phyloP scores from a whole-genome alignment of 176 grass and related monocot species.

The Typha latifolia region DNA sequence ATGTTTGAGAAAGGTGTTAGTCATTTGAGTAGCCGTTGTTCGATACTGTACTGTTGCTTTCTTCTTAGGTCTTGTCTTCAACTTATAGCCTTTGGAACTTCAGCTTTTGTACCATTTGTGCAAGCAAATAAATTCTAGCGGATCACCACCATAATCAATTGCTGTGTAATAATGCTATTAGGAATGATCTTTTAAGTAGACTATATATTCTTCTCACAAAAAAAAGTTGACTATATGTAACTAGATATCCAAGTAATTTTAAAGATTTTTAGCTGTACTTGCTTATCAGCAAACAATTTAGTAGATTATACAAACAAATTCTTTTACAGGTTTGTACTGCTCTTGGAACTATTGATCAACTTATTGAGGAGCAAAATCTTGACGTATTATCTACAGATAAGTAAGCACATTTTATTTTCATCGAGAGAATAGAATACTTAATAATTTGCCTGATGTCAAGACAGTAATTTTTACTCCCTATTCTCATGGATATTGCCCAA shows the following conservation, averaged over 20 bases:
- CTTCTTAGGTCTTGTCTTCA: too few relatives aligned
- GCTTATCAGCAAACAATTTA: neutral
- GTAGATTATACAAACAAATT: neutral
- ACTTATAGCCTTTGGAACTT: too few relatives aligned
- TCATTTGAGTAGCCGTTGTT: too few relatives aligned
- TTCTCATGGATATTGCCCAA: neutral
- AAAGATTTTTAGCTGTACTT: neutral
- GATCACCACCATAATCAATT: too few relatives aligned
- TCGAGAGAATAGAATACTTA: too few relatives aligned
- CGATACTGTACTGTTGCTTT: too few relatives aligned
- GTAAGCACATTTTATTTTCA: conserved; percentile 21
- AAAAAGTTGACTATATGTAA: too few relatives aligned
- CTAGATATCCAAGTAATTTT: too few relatives aligned
- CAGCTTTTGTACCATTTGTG: neutral
- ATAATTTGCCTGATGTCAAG: neutral
- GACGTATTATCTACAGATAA: conserved; percentile 52
- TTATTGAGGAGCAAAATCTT: conserved; percentile 40
- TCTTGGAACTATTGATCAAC: conserved; percentile 44
- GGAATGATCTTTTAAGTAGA: too few relatives aligned
- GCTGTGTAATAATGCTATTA: too few relatives aligned
- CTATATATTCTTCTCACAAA: too few relatives aligned
- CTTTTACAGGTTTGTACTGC: conserved; percentile 28
- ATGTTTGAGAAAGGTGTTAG: too few relatives aligned
- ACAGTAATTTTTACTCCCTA: neutral
- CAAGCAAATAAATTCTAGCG: neutral